Base-by-base conservation (phyloP, 371 early-diverging fungal genomes). In the Synchytrium microbalum region DNA sequence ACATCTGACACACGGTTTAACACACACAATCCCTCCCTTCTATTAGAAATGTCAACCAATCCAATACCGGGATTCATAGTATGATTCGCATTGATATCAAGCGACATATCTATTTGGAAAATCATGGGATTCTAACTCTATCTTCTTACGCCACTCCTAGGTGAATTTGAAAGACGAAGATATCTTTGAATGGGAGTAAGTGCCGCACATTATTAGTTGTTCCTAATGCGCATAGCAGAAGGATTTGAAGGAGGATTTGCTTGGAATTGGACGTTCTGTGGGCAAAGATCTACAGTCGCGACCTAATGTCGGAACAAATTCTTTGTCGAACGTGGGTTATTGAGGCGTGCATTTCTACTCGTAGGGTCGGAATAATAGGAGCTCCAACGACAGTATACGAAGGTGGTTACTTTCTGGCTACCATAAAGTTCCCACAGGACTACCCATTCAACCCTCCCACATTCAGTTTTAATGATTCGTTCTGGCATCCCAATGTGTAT, bases 401-500 rank as follows among this genome's bases (percentile, higher is more conserved):
- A 66, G 75, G 79, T 25, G 81, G 81, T 2, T 79, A 78, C 61
- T 81, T 81, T 61, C 32, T 72, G 68, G 74, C 80, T 19, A 78
- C 75, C n/a, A 70, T 88, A 53, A 72, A 72, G 62, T 86, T 88
- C 72, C 83, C 84, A 1, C 26, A 65, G 30, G 82, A 84, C 60
- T 88, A 81, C 72, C 87, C 89, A 3, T 75, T 86, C 64, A 70
- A 70, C 58, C 87, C 87, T 10, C 89, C 89, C 0, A 67, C 75
- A 31, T 78, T 87, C 53, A 67, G 64, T 28, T 88, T 88, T 71
- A 74, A 74, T 58, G 71, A 75, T 27, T 63, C 71, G 33, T 79
- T 88, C 73, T 85, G 79, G 61, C 89, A 88, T 66, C 87, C 87
- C 38, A 87, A 87, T 71, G 75, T 80, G 68, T 85, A 79, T 67